A percentile compares a stretch with the other conserved stretches of the same genome.
Conservation (phyloP, 352 stramenopile genomes). For the Lagenidium giganteum region DNA sequence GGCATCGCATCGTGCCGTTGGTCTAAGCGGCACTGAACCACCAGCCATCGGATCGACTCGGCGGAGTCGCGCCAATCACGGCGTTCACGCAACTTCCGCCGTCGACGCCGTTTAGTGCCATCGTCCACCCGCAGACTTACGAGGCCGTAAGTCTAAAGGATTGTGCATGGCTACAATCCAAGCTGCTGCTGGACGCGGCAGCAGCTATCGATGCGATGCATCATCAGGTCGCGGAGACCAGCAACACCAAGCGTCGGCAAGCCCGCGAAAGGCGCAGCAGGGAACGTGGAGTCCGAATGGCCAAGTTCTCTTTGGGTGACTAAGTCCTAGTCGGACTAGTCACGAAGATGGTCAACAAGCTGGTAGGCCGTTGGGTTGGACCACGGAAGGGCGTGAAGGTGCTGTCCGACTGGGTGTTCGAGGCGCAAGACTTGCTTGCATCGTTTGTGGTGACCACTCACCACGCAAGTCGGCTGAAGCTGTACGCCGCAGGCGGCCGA, state of each 20-base stretch:
- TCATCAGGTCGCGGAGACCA: not conserved
- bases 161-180: no score
- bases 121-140: not conserved
- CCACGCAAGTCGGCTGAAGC: conserved; percentile 9
- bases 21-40: conserved; percentile 20
- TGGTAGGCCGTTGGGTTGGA: conserved; percentile 9
- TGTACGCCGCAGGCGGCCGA: conserved; percentile 6
- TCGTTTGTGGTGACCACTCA: not conserved
- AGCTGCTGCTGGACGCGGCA: not conserved
- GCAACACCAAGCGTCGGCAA: conserved; percentile 7
- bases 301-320: conserved; percentile 7
- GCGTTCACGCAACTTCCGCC: conserved; percentile 12
- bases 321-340: conserved; percentile 9
- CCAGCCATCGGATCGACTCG: conserved; percentile 4
- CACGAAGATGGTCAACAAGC: conserved; percentile 6
- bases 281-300: conserved; percentile 3
- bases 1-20: conserved; percentile 3
- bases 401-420: conserved; percentile 14
- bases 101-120: not conserved
- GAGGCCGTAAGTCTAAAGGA: not conserved
- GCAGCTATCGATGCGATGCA: conserved; percentile 7
- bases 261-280: conserved; percentile 3
- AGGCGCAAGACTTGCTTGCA: conserved; percentile 15
- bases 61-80: conserved; percentile 13
- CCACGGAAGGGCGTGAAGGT: conserved; percentile 2